Evolutionary conservation across 164 flowering plant genomes (phyloP).

Genomic region (Magnolia kwangsiensis): DNA sequence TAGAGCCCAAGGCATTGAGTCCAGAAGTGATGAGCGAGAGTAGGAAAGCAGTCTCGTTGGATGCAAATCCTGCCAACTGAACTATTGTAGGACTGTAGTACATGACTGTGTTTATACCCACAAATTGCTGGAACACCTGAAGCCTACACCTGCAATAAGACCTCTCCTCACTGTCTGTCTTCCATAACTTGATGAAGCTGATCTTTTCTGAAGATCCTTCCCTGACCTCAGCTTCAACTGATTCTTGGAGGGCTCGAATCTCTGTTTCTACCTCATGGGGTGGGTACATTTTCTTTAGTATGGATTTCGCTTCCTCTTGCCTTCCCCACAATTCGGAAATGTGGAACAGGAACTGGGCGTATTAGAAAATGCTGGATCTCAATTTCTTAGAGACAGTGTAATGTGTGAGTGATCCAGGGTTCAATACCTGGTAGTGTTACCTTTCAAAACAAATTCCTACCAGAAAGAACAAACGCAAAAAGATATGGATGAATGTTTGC

Average conservation of each 20-base stretch:
- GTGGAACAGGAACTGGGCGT: neutral
- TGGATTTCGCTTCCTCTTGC: conserved; percentile 46
- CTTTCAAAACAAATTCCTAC: too few relatives aligned
- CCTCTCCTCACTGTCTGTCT: conserved; percentile 53
- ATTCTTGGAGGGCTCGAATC: conserved; percentile 40
- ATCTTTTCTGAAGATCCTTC: conserved; percentile 40
- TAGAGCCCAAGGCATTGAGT: conserved; percentile 61
- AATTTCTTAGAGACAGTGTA: neutral
- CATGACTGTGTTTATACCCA: conserved; percentile 77
- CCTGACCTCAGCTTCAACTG: conserved; percentile 40
- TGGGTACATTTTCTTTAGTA: conserved; percentile 49
- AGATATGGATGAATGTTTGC: neutral
- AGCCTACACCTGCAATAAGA: conserved; percentile 60
- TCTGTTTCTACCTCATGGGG: conserved; percentile 51
- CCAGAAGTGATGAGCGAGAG: conserved; percentile 63
- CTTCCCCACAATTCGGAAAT: conserved; percentile 32
- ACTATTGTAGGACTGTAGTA: conserved; percentile 74
- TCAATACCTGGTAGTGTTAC: too few relatives aligned
- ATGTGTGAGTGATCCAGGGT: too few relatives aligned
- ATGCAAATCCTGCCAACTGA: conserved; percentile 62
- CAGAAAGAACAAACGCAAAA: too few relatives aligned
- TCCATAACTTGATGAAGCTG: conserved; percentile 28
- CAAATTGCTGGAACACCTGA: conserved; percentile 68
- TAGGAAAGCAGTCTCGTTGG: conserved; percentile 60
- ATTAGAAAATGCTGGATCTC: neutral